Conservation (phyloP, 768 basidiomycete species). For the Tulasnella sp. region DNA sequence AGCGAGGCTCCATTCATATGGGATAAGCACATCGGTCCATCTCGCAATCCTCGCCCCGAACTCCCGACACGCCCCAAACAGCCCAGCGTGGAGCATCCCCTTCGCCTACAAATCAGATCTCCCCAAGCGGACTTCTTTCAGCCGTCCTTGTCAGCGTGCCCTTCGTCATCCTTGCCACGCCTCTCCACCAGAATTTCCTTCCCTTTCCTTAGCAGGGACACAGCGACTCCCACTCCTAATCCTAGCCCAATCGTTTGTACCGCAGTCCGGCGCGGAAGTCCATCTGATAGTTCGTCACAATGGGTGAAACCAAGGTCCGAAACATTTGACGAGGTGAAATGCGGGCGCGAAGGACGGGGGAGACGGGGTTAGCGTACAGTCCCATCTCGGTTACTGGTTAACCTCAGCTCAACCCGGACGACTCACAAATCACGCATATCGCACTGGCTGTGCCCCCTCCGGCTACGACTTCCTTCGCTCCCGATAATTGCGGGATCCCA, state of each 20-base stretch:
- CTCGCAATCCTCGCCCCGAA: conserved; percentile 1
- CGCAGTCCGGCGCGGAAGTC: conserved; percentile 52
- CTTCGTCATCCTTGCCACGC: conserved; percentile 33
- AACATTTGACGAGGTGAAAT: background rate
- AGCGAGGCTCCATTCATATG: conserved; percentile 1
- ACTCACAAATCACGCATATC: conserved; percentile 56
- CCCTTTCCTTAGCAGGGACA: conserved; percentile 49
- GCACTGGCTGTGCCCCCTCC: conserved; percentile 59
- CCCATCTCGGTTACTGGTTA: background rate
- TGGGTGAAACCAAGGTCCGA: background rate
- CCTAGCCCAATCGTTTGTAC: conserved; percentile 54
- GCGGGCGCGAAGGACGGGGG: background rate
- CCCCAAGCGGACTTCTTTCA: background rate
- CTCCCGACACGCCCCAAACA: background rate
- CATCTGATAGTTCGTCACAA: conserved; percentile 44
- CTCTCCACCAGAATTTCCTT: conserved; percentile 36
- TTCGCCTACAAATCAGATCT: background rate
- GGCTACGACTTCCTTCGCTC: conserved; percentile 57
- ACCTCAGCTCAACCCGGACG: conserved; percentile 18
- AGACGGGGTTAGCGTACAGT: background rate
- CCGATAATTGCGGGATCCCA: conserved; percentile 39
- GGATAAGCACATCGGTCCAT: conserved; percentile 2
- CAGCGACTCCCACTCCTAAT: conserved; percentile 51
- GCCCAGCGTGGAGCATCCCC: conserved; percentile 25
- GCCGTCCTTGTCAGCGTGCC: conserved; percentile 34